Evolutionary conservation across 192 early-diverging fungal genomes (phyloP), one percentile per base, ranked within the genome.

Genomic region (Backusella luteola): DNA sequence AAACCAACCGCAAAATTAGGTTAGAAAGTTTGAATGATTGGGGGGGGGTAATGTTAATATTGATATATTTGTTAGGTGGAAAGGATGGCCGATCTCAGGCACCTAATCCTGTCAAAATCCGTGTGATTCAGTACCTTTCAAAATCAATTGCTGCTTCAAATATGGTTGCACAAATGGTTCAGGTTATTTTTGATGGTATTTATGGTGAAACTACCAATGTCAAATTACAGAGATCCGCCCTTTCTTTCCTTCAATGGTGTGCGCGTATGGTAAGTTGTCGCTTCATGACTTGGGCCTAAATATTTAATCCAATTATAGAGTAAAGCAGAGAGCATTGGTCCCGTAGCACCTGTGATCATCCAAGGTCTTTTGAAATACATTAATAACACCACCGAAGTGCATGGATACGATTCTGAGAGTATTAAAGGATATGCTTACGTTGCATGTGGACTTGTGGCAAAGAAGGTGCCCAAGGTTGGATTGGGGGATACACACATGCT

Each of bases 211-310:
- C 66, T 8, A 88, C 94, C 21, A 94, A 84, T 35, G 66, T 85
- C 19, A 95, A 91, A 67, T 82, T 97, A 19, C 84, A 91, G 8
- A 87, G 88, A 75, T 85, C 89, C 3, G 93, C 92, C 1, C 94
- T 97, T 89, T 76, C 84, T 1, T 98, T 96, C 85, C 78, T 97
- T 59, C 95, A 96, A 67, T 98, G 97, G 97, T 85, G 93, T 29
- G 90, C 94, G 12, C 81, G 93, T 35, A 95, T 94, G 90, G 91
- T 91, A 36, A 46, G 78, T 36, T 32, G 38, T 39, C 2, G 38
- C 8, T 39, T 39, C 11, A 3, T 9, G 3, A 0, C 12, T 11
- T 39, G 38, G 38, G 9, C 36, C 38, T 11, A 39, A 11, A 39
- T 39, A 39, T 39, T 39, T 11, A 39, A 39, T 12, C 3, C 2